Percentiles rank a stretch among this genome's conserved stretches.
Evolutionary conservation across 306 rosid genomes (phyloP).

Genomic region (Myrica gale): DNA sequence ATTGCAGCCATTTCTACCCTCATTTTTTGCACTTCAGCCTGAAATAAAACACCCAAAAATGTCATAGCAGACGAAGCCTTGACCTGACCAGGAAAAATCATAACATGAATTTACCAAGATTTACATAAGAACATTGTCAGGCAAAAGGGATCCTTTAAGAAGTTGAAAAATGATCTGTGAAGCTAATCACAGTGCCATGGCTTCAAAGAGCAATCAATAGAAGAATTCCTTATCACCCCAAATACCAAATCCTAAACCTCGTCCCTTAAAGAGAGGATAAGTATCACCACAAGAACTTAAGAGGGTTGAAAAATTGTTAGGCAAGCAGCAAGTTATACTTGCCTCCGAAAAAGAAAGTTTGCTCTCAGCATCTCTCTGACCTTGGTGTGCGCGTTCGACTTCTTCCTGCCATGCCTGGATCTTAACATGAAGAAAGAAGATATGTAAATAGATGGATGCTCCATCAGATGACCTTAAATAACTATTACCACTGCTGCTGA

Average conservation of each 20-base stretch:
- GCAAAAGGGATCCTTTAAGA: neutral
- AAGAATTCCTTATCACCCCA: neutral
- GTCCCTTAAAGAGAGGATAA: neutral
- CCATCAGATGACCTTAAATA: slow-evolving; percentile 24
- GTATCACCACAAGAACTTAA: neutral
- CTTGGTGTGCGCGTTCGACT: slow-evolving; percentile 91
- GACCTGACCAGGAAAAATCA: slow-evolving; percentile 10
- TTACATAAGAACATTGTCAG: slow-evolving; percentile 2
- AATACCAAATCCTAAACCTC: neutral
- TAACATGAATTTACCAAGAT: neutral
- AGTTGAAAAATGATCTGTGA: neutral
- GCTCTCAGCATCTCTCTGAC: slow-evolving; percentile 96
- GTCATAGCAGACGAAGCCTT: slow-evolving; percentile 24
- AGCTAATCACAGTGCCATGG: neutral
- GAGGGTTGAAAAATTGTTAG: neutral
- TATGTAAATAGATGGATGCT: slow-evolving; percentile 11
- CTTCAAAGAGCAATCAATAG: neutral
- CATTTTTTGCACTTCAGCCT: slow-evolving; percentile 89
- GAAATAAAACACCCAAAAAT: slow-evolving; percentile 31
- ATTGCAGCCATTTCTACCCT: slow-evolving; percentile 99
- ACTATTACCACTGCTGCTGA: slow-evolving; percentile 8
- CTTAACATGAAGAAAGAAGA: slow-evolving; percentile 35
- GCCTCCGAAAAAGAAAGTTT: slow-evolving; percentile 86
- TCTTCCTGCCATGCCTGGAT: slow-evolving; percentile 98
- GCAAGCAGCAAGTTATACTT: slow-evolving; percentile 29